A percentile compares a stretch with the other conserved stretches of the same genome.
These are phyloP conservation scores for Suhomyces maxii DNA, from an alignment of 1,139 yeast species.

Conservation along the genomic window DNA sequence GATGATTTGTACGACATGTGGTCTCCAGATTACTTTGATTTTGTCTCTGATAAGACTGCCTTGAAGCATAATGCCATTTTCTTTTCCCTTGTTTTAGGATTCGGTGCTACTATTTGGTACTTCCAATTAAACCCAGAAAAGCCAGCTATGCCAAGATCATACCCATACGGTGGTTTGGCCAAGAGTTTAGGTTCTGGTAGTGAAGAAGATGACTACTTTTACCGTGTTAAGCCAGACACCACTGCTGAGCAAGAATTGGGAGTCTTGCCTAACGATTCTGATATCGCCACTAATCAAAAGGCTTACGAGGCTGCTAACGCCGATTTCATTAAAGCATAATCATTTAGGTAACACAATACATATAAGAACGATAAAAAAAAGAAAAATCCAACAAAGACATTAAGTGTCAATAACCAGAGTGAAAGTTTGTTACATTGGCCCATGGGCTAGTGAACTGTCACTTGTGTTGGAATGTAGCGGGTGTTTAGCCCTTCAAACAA, in stretches of 20 bases:
- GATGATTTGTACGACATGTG: constrained; percentile 80
- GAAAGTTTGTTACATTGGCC: too few species aligned
- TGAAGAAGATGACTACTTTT: constrained; percentile 46
- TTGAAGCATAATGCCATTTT: constrained; percentile 52
- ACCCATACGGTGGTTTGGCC: constrained; percentile 75
- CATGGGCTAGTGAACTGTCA: too few species aligned
- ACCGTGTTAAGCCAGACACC: constrained; percentile 44
- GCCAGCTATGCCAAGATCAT: constrained; percentile 75
- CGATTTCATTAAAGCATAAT: constrained; percentile 36
- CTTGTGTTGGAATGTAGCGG: too few species aligned
- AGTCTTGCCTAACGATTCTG: constrained; percentile 34
- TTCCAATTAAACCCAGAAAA: constrained; percentile 70
- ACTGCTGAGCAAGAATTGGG: constrained; percentile 44
- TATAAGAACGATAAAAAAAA: too few species aligned
- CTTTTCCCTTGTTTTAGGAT: constrained; percentile 54
- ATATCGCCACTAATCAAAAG: constrained; percentile 30
- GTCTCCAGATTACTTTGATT: constrained; percentile 78
- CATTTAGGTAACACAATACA: background rate
- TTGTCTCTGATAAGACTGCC: constrained; percentile 63
- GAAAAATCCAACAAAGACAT: too few species aligned
- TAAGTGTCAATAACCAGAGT: too few species aligned
- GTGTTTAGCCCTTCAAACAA: too few species aligned
- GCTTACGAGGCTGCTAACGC: constrained; percentile 38
- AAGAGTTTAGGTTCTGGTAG: constrained; percentile 66
- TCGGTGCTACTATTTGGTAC: constrained; percentile 54